These are phyloP conservation scores for Boechera stricta DNA, from an alignment of 345 rosid genomes.

Conservation along the genomic window DNA sequence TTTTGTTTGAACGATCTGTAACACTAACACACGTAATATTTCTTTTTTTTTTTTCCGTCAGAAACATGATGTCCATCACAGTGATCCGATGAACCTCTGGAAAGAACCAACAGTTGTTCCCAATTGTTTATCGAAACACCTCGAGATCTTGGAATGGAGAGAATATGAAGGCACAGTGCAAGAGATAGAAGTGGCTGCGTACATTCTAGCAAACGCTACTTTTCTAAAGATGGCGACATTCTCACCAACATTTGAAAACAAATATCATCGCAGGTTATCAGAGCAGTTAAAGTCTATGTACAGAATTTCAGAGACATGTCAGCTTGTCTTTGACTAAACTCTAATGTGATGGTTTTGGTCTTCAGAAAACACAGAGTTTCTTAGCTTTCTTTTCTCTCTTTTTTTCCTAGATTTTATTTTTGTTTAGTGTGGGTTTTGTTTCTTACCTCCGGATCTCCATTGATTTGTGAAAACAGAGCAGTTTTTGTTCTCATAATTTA, in stretches of 20 bases:
- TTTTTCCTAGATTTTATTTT: neutral
- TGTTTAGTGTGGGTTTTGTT: neutral
- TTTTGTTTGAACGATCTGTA: too few species aligned
- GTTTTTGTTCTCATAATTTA: neutral
- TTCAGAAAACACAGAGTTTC: neutral
- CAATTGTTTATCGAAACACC: neutral
- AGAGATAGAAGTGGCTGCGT: slow-evolving; percentile 18
- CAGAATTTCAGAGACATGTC: slow-evolving; percentile 25
- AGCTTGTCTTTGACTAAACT: slow-evolving; percentile 18
- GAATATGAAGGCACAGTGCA: slow-evolving; percentile 25
- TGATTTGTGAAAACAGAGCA: slow-evolving; percentile 1
- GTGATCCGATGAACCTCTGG: neutral
- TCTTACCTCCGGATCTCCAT: neutral
- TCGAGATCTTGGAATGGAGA: slow-evolving; percentile 35
- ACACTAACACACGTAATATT: too few species aligned
- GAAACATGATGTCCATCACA: too few species aligned
- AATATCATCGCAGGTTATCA: neutral
- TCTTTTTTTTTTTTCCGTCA: too few species aligned
- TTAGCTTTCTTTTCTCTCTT: neutral
- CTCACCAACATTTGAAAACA: slow-evolving; percentile 4
- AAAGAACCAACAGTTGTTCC: slow-evolving; percentile 23
- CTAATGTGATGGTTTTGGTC: neutral
- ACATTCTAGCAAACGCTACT: slow-evolving; percentile 33
- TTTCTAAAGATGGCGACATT: slow-evolving; percentile 29
- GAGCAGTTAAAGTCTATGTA: neutral